phyloP scores from a whole-genome alignment of 2,329 filamentous ascomycete species.

The Blumeria hordei region DNA sequence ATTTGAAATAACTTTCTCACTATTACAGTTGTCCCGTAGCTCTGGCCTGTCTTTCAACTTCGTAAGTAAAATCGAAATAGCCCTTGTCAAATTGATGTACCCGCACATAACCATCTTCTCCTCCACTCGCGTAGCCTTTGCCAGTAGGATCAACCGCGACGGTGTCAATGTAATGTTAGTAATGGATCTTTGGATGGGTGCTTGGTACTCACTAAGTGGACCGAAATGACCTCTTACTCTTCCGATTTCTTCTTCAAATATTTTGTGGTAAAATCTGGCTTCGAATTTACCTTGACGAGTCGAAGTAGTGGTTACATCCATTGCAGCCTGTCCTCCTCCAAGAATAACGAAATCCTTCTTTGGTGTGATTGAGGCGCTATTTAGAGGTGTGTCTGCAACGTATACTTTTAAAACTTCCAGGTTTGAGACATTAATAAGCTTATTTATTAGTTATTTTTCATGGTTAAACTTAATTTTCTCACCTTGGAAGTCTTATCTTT shows the following conservation, averaged over 20 bases:
- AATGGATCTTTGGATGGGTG: background rate
- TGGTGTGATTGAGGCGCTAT: slow-evolving; percentile 78
- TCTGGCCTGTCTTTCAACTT: slow-evolving; percentile 66
- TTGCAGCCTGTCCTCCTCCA: slow-evolving; percentile 91
- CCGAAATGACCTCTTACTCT: slow-evolving; percentile 94
- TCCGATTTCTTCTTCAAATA: slow-evolving; percentile 97
- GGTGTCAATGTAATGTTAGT: slow-evolving; percentile 29
- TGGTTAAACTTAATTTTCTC: slow-evolving; percentile 5
- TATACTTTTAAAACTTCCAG: slow-evolving; percentile 89
- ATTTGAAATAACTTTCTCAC: background rate
- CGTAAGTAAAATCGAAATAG: slow-evolving; percentile 97
- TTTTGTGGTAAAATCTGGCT: slow-evolving; percentile 97
- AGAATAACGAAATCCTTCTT: slow-evolving; percentile 97
- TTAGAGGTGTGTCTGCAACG: slow-evolving; percentile 75
- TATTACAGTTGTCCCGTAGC: slow-evolving; percentile 10
- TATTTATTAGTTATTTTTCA: slow-evolving; percentile 3
- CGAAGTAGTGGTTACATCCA: slow-evolving; percentile 84
- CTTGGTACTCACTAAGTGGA: slow-evolving; percentile 32
- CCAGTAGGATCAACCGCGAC: slow-evolving; percentile 82
- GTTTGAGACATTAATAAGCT: slow-evolving; percentile 65
- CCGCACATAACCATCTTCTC: slow-evolving; percentile 95
- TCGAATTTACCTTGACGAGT: slow-evolving; percentile 97
- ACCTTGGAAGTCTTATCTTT: slow-evolving; percentile 96
- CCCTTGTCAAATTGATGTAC: slow-evolving; percentile 97
- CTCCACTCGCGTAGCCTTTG: slow-evolving; percentile 79